Evolutionary conservation across 345 rosid species (phyloP), one percentile per base, ranked within the genome.

Genomic region (rapeseed (Brassica napus)): DNA sequence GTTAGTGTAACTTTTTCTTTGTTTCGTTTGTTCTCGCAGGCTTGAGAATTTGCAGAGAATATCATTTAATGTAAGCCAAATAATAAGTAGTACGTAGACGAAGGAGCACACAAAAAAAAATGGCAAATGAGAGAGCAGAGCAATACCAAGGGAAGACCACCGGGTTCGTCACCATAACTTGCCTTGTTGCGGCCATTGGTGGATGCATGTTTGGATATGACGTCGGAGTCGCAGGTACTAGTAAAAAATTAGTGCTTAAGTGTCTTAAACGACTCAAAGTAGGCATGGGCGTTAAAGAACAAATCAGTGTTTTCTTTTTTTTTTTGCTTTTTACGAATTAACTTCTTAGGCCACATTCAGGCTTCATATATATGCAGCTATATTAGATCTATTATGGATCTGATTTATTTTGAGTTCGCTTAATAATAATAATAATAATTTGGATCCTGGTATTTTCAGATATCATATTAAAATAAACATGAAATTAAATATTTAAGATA

Each of bases 201-300:
- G 97, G 98, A 65, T 86, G 88, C 11, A 78, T 91, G 44, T 91
- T 93, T 21, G 97, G 97, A 44, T 93, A 90, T 71, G 98, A 93
- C 76, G 84, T 91, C 71, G 97, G 97, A 64, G 89, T 90, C 73
- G 90, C 98, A 83, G 97, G 98, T 89, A 35, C 26, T 21, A 39
- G 14, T 39, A 61, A 5, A 52, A 2, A 59, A 59, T 1, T 4
- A 9, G 7, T 9, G 10, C 12, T 10, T 7, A 8, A 62, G 35
- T 12, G 65, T 61, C 3, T 61, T 61, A 61, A 24, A 21, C 31
- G 9, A 5, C 37, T 61, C 57, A 5, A 52, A 52, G 21, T 52
- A 52, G 57, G 57, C 57, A 52, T 52, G 18, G 5, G 21, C 8
- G 57, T 52, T n/a, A 52, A 14, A 52, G 18, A 52, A n/a, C 57